Evolutionary conservation across 768 basidiomycete genomes (phyloP).

Genomic region (Calocera viscosa): DNA sequence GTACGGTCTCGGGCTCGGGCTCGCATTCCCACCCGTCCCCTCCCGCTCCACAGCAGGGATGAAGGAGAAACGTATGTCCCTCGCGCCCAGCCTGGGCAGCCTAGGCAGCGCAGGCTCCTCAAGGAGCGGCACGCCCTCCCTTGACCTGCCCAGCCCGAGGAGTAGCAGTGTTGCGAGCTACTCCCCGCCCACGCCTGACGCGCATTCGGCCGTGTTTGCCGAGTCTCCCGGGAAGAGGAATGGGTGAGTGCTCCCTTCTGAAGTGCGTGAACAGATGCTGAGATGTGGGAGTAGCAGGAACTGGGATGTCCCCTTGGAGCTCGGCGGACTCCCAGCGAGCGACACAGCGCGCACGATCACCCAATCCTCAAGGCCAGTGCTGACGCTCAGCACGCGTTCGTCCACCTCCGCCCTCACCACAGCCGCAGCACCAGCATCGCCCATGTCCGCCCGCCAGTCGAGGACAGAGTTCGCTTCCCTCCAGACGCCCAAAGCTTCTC

Average conservation of each 20-base stretch:
- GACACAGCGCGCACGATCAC: neutral
- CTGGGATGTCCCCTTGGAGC: neutral
- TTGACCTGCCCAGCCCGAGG: constrained; percentile 3
- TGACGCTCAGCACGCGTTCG: neutral
- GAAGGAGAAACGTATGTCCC: neutral
- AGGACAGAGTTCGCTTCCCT: neutral
- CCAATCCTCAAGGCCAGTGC: neutral
- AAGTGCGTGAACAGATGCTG: neutral
- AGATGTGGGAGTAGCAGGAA: neutral
- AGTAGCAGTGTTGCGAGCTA: neutral
- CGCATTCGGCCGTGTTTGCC: neutral
- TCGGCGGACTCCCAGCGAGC: neutral
- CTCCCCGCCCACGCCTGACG: neutral
- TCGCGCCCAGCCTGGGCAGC: neutral
- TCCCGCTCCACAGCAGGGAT: neutral
- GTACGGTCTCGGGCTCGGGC: neutral
- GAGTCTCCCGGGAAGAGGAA: neutral
- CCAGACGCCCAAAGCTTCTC: neutral
- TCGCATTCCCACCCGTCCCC: neutral
- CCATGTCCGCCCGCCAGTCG: neutral
- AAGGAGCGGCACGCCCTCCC: neutral
- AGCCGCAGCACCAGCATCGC: neutral
- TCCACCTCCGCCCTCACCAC: neutral
- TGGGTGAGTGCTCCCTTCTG: neutral
- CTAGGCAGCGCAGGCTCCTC: neutral